Evolutionary conservation across 495 filamentous ascomycete genomes (phyloP), one percentile per base, ranked within the genome.

Genomic region (Trichoderma orchidacearum): DNA sequence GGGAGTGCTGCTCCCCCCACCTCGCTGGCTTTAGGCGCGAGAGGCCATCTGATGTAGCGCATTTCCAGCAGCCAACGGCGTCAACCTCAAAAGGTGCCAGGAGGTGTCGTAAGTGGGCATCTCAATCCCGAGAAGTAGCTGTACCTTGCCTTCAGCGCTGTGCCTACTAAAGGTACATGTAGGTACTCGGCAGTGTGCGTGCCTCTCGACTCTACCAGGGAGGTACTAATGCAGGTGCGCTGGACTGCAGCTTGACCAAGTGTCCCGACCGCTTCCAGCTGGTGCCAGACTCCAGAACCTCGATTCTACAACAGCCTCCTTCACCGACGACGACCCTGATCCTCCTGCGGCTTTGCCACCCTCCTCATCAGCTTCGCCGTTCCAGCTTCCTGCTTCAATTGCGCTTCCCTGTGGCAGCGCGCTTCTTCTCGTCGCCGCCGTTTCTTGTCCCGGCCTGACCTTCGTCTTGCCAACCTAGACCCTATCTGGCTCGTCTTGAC

Each of bases 181-280:
- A n/a, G n/a, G n/a, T n/a, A n/a, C n/a, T n/a, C n/a, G n/a, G n/a
- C n/a, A n/a, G n/a, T n/a, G n/a, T n/a, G n/a, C n/a, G n/a, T n/a
- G n/a, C n/a, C n/a, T n/a, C n/a, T n/a, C n/a, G n/a, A n/a, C n/a
- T n/a, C n/a, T n/a, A n/a, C n/a, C n/a, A n/a, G n/a, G n/a, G n/a
- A n/a, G n/a, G n/a, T n/a, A n/a, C n/a, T n/a, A n/a, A n/a, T n/a
- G n/a, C n/a, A 48, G 3, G 18, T 23, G 15, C 21, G 21, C 41
- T 12, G 18, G 41, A 18, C 3, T 27, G 18, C 41, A 48, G 23
- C 41, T 48, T 23, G 41, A 23, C 41, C 41, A 48, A 48, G 41
- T 48, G 41, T 48, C 41, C 41, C 41, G 41, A 48, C 41, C 41
- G 41, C 41, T 23, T 48, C 41, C 41, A 48, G 41, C 41, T 48